These are phyloP conservation scores for Erigeron canadensis DNA, from an alignment of 129 eudicot genomes.

Conservation along the genomic window DNA sequence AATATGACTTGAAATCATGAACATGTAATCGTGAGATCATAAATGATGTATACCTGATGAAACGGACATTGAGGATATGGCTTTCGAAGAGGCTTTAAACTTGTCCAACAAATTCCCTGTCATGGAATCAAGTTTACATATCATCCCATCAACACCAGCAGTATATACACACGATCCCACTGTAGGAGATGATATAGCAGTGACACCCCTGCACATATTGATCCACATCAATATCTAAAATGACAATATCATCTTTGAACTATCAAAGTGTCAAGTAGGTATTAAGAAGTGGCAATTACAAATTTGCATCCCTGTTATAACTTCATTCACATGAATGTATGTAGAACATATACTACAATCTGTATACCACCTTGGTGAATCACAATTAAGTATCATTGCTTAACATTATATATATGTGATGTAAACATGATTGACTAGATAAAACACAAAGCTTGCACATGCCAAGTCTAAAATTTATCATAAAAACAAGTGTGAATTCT, in stretches of 20 bases:
- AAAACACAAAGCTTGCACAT: background rate
- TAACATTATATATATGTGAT: background rate
- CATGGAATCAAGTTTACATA: constrained; percentile 73
- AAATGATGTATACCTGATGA: constrained; percentile 57
- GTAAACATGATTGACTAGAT: background rate
- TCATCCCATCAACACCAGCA: constrained; percentile 92
- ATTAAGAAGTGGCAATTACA: background rate
- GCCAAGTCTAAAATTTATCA: too few species aligned
- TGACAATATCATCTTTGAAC: background rate
- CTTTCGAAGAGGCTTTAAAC: constrained; percentile 77
- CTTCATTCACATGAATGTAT: constrained; percentile 1
- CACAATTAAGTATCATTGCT: constrained; percentile 2
- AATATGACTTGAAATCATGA: constrained; percentile 2
- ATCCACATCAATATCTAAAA: background rate
- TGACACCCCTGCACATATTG: constrained; percentile 65
- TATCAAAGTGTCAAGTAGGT: too few species aligned
- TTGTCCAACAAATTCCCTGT: constrained; percentile 70
- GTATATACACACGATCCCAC: constrained; percentile 66
- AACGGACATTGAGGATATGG: constrained; percentile 74
- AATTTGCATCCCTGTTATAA: background rate
- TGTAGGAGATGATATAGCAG: constrained; percentile 63
- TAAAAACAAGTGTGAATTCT: background rate
- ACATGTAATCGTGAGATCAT: background rate
- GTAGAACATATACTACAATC: background rate
- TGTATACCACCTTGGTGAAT: background rate